Conservation (phyloP, 495 filamentous ascomycete genomes). For the Echria macrotheca region DNA sequence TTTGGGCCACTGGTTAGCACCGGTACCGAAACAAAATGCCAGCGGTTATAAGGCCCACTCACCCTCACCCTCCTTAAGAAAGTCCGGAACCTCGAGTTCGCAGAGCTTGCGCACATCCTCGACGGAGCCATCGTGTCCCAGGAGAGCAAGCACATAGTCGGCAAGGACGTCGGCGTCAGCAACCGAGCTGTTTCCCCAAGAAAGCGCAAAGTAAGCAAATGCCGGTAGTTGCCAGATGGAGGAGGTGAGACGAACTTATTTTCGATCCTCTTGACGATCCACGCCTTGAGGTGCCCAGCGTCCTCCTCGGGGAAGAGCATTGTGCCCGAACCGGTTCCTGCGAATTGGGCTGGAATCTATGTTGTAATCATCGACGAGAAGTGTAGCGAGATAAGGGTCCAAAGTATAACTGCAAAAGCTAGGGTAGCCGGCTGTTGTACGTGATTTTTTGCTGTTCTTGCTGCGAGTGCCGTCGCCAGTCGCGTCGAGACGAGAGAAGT, state of each 20-base stretch:
- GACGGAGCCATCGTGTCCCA: slow-evolving; percentile 72
- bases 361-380: too few species aligned
- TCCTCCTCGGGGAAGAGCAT: slow-evolving; percentile 83
- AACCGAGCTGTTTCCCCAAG: slow-evolving; percentile 75
- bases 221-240: neutral
- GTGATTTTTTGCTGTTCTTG: neutral
- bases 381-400: too few species aligned
- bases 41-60: neutral
- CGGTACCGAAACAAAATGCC: neutral
- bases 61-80: slow-evolving; percentile 70
- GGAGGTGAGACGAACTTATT: slow-evolving; percentile 63
- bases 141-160: slow-evolving; percentile 90
- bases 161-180: slow-evolving; percentile 93
- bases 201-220: slow-evolving; percentile 3
- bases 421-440: too few species aligned
- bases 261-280: slow-evolving; percentile 86
- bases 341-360: neutral
- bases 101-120: slow-evolving; percentile 68
- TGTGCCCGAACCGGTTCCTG: neutral
- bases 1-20: neutral
- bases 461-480: neutral
- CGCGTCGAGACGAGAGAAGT: neutral
- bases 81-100: slow-evolving; percentile 77
- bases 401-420: too few species aligned
- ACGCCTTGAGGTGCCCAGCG: slow-evolving; percentile 68